Conservation (phyloP, 169 alveolate genomes). For the Cryptosporidium canis region DNA sequence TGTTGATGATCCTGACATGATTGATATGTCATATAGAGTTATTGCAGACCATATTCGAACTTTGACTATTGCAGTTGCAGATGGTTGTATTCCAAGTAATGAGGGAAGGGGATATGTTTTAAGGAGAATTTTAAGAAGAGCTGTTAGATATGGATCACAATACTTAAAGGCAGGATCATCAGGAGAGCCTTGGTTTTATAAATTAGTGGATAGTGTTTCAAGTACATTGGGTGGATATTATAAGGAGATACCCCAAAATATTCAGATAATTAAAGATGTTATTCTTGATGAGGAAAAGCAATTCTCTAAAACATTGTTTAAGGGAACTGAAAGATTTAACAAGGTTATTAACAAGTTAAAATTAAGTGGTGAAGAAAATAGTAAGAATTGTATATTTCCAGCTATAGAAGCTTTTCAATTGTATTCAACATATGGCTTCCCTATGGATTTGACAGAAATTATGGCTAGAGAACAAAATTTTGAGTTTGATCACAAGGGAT, state of each 20-base stretch:
- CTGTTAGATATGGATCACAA: slow-evolving; percentile 88
- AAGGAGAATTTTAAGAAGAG: slow-evolving; percentile 91
- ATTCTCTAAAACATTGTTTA: slow-evolving; percentile 86
- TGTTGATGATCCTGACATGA: slow-evolving; percentile 80
- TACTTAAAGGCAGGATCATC: slow-evolving; percentile 75
- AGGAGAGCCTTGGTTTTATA: slow-evolving; percentile 85
- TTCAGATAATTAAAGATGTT: slow-evolving; percentile 81
- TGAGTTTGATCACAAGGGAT: slow-evolving; percentile 84
- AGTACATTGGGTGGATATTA: slow-evolving; percentile 85
- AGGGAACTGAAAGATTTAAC: slow-evolving; percentile 84
- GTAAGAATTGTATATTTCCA: slow-evolving; percentile 74
- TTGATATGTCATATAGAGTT: slow-evolving; percentile 94
- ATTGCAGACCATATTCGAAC: slow-evolving; percentile 93
- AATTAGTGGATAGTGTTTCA: slow-evolving; percentile 86
- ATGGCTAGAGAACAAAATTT: slow-evolving; percentile 90
- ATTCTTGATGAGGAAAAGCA: slow-evolving; percentile 88
- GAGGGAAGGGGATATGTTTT: slow-evolving; percentile 93
- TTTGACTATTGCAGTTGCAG: slow-evolving; percentile 90
- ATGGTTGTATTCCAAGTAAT: slow-evolving; percentile 92
- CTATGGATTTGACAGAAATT: slow-evolving; percentile 90
- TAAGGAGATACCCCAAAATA: slow-evolving; percentile 82
- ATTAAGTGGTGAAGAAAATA: neutral
- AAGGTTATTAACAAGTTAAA: slow-evolving; percentile 52
- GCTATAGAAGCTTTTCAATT: slow-evolving; percentile 88
- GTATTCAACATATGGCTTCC: slow-evolving; percentile 92